Evolutionary conservation across 352 stramenopile species (phyloP), one percentile per base, ranked within the genome.

Genomic region (Phytophthora fragariae): DNA sequence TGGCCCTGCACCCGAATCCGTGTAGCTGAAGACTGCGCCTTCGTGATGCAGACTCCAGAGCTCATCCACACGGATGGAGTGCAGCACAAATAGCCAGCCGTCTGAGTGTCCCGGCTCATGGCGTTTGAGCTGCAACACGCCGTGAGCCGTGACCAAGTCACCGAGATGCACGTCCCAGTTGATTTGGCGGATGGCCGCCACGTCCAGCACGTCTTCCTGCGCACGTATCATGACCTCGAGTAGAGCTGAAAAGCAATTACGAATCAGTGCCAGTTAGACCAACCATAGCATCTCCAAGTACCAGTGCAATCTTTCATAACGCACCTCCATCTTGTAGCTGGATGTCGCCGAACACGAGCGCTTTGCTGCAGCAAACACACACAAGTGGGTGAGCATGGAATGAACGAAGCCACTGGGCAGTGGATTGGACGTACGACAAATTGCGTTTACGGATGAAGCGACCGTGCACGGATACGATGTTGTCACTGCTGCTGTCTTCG

Each of bases 161-260:
- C 89, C 87, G 21, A 95, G 71, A 62, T 96, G 88, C 65, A 94
- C 79, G 59, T 92, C 75, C 88, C 88, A 95, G 70, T 96, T 92
- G 49, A 95, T 89, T 50, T 86, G 77, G 12, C 83, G 86, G 67
- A 95, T 86, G 19, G 81, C 68, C 9, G 88, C 84, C 44, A 91
- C 54, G 35, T 83, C 88, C 52, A 94, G 80, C 11, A 82, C 72
- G 7, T 76, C 86, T 5, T 88, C 79, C 35, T 82, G 70, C 4
- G 84, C 82, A n/a, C 83, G 89, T 62, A 95, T 88, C 84, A 96
- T 96, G 56, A 96, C 76, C 74, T 96, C 88, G 8, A 96, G 68
- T 11, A 94, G 79, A 60, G 80, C 89, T 96, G 31, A 5, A 49
- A 35, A 35, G 15, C 39, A 54, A 9, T 5, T 37, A 57, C 27